Evolutionary conservation across 306 rosid genomes (phyloP).

Genomic region (Alnus glutinosa): DNA sequence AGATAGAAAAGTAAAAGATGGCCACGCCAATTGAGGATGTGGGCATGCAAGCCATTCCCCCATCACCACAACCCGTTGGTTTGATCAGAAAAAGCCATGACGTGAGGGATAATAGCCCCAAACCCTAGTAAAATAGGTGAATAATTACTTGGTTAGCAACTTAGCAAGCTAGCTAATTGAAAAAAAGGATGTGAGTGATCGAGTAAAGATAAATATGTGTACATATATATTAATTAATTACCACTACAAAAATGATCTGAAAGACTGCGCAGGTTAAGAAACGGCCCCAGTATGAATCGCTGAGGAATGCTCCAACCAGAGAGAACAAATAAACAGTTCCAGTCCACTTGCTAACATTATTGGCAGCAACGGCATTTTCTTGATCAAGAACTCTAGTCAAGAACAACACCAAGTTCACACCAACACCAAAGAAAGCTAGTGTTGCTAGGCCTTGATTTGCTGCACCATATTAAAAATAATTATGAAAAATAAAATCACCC

Average conservation of each 20-base stretch:
- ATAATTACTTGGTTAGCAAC: neutral
- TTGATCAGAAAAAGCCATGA: slow-evolving; percentile 41
- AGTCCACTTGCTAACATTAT: slow-evolving; percentile 55
- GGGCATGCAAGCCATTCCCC: slow-evolving; percentile 21
- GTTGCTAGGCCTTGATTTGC: slow-evolving; percentile 66
- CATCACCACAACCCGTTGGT: slow-evolving; percentile 50
- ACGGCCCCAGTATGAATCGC: slow-evolving; percentile 71
- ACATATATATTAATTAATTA: slow-evolving; percentile 7
- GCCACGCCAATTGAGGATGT: slow-evolving; percentile 32
- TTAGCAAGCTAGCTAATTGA: neutral
- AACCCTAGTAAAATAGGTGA: slow-evolving; percentile 30
- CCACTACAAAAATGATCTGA: slow-evolving; percentile 44
- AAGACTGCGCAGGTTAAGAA: slow-evolving; percentile 48
- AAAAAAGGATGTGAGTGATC: neutral
- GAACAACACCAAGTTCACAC: slow-evolving; percentile 61
- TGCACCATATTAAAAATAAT: slow-evolving; percentile 19
- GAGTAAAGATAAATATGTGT: no score
- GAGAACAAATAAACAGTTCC: slow-evolving; percentile 65
- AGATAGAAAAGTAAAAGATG: slow-evolving; percentile 51
- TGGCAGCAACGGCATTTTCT: slow-evolving; percentile 53
- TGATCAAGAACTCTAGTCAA: slow-evolving; percentile 51
- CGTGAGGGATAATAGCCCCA: slow-evolving; percentile 46
- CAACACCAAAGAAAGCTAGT: slow-evolving; percentile 64
- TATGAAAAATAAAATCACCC: neutral
- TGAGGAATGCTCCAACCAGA: slow-evolving; percentile 54